Evolutionary conservation across 2,329 filamentous ascomycete species (phyloP).

Genomic region (Colletotrichum limetticola): DNA sequence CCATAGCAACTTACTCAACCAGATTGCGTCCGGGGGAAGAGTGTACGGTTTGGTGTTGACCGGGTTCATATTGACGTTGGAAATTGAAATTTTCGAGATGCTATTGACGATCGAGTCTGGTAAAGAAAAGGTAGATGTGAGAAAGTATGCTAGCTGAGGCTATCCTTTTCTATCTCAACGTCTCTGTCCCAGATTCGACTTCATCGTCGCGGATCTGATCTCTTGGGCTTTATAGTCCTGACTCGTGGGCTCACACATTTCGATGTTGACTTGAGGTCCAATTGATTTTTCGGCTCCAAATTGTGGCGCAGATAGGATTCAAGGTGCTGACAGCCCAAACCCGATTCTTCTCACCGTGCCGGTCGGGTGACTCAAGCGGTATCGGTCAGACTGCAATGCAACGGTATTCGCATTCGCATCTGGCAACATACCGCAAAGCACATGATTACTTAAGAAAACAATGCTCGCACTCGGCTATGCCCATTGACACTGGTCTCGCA

Average conservation of each 20-base stretch:
- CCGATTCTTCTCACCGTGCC: background rate
- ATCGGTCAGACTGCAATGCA: background rate
- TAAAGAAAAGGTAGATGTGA: background rate
- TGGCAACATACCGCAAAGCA: background rate
- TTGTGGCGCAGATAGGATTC: background rate
- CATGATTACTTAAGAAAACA: too few species aligned
- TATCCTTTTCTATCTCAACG: background rate
- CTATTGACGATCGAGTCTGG: too few species aligned
- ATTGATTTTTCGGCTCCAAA: background rate
- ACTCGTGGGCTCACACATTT: background rate
- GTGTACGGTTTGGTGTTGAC: constrained; percentile 1
- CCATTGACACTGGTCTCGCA: background rate
- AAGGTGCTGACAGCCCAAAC: background rate
- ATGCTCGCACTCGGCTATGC: background rate
- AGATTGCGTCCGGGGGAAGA: constrained; percentile 50
- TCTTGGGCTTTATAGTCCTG: background rate
- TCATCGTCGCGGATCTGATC: background rate
- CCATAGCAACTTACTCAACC: constrained; percentile 46
- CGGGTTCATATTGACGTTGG: background rate
- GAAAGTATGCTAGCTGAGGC: background rate
- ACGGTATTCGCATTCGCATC: background rate
- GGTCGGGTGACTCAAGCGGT: background rate
- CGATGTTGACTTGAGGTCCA: background rate
- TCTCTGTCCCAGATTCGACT: background rate
- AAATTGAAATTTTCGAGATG: too few species aligned